Evolutionary conservation across 495 filamentous ascomycete species (phyloP).

Genomic region (Aspergillus taichungensis): DNA sequence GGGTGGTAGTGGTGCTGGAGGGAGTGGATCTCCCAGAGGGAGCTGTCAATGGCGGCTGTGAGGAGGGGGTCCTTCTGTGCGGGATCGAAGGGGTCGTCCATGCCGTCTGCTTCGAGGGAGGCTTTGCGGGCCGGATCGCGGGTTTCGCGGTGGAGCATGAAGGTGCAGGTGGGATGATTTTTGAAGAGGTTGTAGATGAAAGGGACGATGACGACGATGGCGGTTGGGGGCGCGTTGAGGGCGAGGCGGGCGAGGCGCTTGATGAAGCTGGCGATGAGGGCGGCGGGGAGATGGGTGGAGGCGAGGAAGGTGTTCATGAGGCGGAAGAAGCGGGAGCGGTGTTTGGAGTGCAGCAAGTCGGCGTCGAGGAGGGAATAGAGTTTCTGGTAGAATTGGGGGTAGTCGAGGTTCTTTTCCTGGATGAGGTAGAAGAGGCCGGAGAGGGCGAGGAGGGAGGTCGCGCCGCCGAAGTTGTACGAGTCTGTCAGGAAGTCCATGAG

Average conservation of each 20-base stretch:
- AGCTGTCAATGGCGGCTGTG: constrained; percentile 82
- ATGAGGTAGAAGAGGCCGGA: constrained; percentile 95
- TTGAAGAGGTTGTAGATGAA: constrained; percentile 95
- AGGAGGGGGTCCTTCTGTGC: constrained; percentile 72
- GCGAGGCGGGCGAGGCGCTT: constrained; percentile 78
- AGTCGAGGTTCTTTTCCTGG: constrained; percentile 86
- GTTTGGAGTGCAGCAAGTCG: constrained; percentile 81
- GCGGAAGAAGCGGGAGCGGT: constrained; percentile 89
- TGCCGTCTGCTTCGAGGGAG: constrained; percentile 52
- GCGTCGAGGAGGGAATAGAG: constrained; percentile 85
- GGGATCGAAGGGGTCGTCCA: constrained; percentile 72
- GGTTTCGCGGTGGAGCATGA: constrained; percentile 83
- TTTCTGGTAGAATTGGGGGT: constrained; percentile 88
- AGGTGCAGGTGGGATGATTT: constrained; percentile 79
- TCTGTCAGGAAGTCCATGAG: constrained; percentile 98
- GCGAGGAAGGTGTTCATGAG: constrained; percentile 82
- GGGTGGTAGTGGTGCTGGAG: constrained; percentile 93
- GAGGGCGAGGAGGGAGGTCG: constrained; percentile 76
- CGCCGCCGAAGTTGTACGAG: constrained; percentile 78
- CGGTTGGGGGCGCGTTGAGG: constrained; percentile 76
- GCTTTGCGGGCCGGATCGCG: constrained; percentile 47
- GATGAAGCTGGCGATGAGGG: constrained; percentile 89
- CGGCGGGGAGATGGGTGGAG: constrained; percentile 88
- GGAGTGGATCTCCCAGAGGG: constrained; percentile 87
- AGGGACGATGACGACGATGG: constrained; percentile 79